Percentiles rank a stretch among this genome's conserved stretches.
Conservation (phyloP, 345 rosid species). For the Tarenaya hassleriana region DNA sequence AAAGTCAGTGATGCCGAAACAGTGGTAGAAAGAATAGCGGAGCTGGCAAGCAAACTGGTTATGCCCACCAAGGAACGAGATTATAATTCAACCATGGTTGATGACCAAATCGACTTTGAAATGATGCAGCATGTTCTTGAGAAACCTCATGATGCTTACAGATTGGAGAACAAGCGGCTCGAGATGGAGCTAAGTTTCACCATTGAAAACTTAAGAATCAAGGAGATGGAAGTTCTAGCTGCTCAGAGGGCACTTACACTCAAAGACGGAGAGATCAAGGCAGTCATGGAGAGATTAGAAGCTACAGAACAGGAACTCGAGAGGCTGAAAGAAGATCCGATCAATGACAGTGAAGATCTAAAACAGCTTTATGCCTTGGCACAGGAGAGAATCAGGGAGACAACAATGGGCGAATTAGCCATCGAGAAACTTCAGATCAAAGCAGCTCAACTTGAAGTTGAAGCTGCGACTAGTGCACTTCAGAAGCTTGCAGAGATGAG, state of each 20-base stretch:
- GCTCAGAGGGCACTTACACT: conserved; percentile 47
- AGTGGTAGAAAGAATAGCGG: conserved; percentile 53
- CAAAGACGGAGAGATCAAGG: conserved; percentile 60
- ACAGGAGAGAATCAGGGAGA: conserved; percentile 61
- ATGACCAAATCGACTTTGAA: conserved; percentile 20
- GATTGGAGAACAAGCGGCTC: conserved; percentile 47
- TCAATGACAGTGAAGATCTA: conserved; percentile 53
- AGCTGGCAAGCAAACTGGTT: conserved; percentile 51
- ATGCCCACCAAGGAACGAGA: conserved; percentile 35
- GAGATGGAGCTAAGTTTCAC: conserved; percentile 55
- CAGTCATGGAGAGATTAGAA: conserved; percentile 40
- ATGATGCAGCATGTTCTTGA: conserved; percentile 29
- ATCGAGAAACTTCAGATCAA: conserved; percentile 79
- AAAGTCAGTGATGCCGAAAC: conserved; percentile 61
- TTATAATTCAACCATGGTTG: conserved; percentile 19
- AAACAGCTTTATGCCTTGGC: conserved; percentile 53
- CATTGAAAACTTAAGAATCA: conserved; percentile 48
- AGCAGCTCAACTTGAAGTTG: conserved; percentile 73
- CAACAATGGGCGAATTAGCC: conserved; percentile 54
- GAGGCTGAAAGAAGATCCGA: conserved; percentile 53
- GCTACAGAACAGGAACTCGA: conserved; percentile 46
- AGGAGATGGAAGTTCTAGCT: conserved; percentile 64
- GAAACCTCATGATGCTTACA: conserved; percentile 31
- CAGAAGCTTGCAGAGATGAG: conserved; percentile 71
- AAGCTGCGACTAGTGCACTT: conserved; percentile 67